A percentile compares a stretch with the other conserved stretches of the same genome.
Conservation (phyloP, 2,329 filamentous ascomycete genomes). For the Clonostachys rosea region DNA sequence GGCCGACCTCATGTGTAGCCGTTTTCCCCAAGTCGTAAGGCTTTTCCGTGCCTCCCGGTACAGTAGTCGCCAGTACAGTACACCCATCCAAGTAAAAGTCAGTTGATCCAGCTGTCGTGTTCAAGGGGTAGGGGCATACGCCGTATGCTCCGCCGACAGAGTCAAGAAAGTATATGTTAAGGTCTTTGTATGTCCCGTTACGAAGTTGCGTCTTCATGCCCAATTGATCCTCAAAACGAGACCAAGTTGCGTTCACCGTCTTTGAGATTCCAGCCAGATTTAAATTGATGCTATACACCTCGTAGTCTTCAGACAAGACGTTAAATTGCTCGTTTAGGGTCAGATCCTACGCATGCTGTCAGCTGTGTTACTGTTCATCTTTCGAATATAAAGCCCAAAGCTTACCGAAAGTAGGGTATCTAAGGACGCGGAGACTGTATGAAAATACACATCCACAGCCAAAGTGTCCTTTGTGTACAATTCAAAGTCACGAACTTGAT, state of each 20-base stretch:
- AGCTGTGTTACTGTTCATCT: no score
- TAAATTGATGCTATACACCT: conserved; percentile 12
- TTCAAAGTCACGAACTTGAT: conserved; percentile 1
- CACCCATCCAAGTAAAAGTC: conserved; percentile 33
- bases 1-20: conserved; percentile 36
- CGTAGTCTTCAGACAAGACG: conserved; percentile 15
- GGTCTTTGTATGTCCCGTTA: conserved; percentile 30
- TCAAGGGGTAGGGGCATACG: conserved; percentile 39
- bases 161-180: conserved; percentile 40
- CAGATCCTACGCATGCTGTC: conserved; percentile 2
- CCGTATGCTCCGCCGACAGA: conserved; percentile 27
- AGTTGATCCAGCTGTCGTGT: conserved; percentile 17
- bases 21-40: conserved; percentile 21
- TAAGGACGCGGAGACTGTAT: conserved; percentile 2
- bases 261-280: conserved; percentile 15
- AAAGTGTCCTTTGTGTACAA: conserved; percentile 8
- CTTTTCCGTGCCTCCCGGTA: conserved; percentile 24
- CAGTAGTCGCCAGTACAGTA: conserved; percentile 23
- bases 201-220: conserved; percentile 39
- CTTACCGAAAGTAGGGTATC: not conserved
- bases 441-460: conserved; percentile 7
- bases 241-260: conserved; percentile 22
- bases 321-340: conserved; percentile 14
- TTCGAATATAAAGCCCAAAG: not conserved
- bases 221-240: conserved; percentile 17